Evolutionary conservation across 345 rosid species (phyloP).

Genomic region (Streptanthus diversifolius): DNA sequence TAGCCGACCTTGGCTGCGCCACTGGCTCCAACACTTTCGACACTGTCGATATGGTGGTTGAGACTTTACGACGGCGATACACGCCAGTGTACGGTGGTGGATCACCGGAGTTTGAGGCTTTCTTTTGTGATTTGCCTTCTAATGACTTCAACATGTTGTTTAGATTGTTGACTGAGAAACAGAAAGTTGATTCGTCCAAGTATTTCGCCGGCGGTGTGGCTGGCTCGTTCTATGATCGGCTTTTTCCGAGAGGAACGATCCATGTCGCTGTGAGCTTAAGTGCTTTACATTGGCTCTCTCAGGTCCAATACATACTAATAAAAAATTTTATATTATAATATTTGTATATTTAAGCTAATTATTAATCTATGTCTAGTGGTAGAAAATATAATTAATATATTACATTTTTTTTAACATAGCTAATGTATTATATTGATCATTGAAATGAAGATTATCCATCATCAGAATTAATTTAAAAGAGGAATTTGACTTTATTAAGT

Average conservation of each 20-base stretch:
- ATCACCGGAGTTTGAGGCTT: constrained; percentile 53
- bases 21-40: constrained; percentile 53
- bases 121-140: constrained; percentile 54
- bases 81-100: constrained; percentile 30
- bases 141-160: constrained; percentile 59
- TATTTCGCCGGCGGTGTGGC: constrained; percentile 54
- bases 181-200: background rate
- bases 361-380: background rate
- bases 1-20: constrained; percentile 60
- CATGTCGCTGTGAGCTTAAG: constrained; percentile 59
- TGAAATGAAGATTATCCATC: background rate
- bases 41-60: constrained; percentile 43
- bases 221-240: constrained; percentile 54
- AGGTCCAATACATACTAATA: constrained; percentile 30
- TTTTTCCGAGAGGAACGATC: constrained; percentile 47
- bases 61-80: constrained; percentile 37
- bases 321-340: background rate
- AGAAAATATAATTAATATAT: background rate
- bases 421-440: background rate
- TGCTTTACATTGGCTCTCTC: constrained; percentile 68
- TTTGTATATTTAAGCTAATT: background rate
- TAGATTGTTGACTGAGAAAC: constrained; percentile 26
- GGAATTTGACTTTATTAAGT: background rate
- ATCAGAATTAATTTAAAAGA: background rate
- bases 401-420: background rate